Conservation (phyloP, 768 basidiomycete species). For the Sarcodon sp. region DNA sequence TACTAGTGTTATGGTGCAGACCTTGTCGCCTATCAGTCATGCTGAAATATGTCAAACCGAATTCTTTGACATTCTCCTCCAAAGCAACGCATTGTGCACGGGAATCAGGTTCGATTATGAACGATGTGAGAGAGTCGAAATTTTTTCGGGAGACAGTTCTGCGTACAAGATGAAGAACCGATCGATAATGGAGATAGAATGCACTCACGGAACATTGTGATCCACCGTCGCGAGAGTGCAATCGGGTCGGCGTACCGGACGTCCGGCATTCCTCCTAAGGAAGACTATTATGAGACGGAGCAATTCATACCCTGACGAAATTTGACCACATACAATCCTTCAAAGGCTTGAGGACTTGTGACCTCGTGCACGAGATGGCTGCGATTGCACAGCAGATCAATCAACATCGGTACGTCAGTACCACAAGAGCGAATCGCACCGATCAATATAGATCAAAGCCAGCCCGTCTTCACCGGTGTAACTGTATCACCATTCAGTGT, state of each 20-base stretch:
- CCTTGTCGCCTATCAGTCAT: slow-evolving; percentile 56
- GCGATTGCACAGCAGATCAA: slow-evolving; percentile 4
- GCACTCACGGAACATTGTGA: slow-evolving; percentile 41
- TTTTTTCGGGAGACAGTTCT: slow-evolving; percentile 38
- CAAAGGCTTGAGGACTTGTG: slow-evolving; percentile 51
- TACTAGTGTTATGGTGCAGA: slow-evolving; percentile 9
- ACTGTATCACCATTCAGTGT: slow-evolving; percentile 22
- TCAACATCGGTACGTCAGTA: neutral
- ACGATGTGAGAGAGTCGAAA: slow-evolving; percentile 32
- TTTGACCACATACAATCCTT: slow-evolving; percentile 28
- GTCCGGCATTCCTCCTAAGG: slow-evolving; percentile 30
- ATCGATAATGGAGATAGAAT: neutral
- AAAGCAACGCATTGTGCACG: slow-evolving; percentile 44
- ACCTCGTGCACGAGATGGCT: slow-evolving; percentile 54
- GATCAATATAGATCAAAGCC: slow-evolving; percentile 63
- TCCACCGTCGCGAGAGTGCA: slow-evolving; percentile 53
- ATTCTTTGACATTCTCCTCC: slow-evolving; percentile 54
- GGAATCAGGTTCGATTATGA: slow-evolving; percentile 46
- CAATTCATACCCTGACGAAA: neutral
- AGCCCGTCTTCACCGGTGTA: slow-evolving; percentile 64
- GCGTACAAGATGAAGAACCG: slow-evolving; percentile 1
- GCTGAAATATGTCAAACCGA: slow-evolving; percentile 54
- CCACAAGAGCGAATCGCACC: slow-evolving; percentile 15
- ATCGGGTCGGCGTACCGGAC: slow-evolving; percentile 49
- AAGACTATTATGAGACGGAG: neutral